Evolutionary conservation across 2,329 filamentous ascomycete species (phyloP).

Genomic region (Emmonsiellopsis sp.): DNA sequence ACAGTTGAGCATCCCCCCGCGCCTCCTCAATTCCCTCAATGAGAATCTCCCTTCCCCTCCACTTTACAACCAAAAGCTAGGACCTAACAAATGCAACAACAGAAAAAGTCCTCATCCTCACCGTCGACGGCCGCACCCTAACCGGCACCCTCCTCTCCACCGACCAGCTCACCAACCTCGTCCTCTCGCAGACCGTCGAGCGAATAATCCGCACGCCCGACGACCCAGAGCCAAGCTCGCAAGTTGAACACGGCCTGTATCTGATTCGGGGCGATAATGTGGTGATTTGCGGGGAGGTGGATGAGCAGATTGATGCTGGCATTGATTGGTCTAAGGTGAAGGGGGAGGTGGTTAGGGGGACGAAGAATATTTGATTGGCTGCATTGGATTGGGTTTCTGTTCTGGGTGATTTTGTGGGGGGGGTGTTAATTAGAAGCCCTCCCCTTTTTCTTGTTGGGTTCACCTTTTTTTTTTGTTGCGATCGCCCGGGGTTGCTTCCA

Average conservation of each 20-base stretch:
- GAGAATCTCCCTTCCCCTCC: constrained; percentile 11
- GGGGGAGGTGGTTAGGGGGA: constrained; percentile 71
- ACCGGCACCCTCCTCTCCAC: constrained; percentile 75
- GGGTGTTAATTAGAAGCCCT: not conserved
- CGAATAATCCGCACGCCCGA: constrained; percentile 81
- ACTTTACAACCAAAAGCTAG: not conserved
- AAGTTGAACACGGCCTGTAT: constrained; percentile 79
- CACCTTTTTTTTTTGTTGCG: no score
- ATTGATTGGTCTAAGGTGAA: constrained; percentile 92
- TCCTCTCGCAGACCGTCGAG: constrained; percentile 74
- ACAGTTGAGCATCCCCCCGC: constrained; percentile 29
- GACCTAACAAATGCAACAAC: constrained; percentile 4
- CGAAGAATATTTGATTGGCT: constrained; percentile 58
- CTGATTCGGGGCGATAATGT: constrained; percentile 93
- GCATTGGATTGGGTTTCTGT: not conserved
- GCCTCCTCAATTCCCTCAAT: not conserved
- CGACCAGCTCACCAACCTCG: constrained; percentile 88
- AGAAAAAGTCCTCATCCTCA: constrained; percentile 91
- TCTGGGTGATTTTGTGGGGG: not conserved
- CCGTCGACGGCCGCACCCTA: constrained; percentile 80
- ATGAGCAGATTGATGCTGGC: constrained; percentile 77
- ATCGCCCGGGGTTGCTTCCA: no score
- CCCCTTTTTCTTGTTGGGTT: not conserved
- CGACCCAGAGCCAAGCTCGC: constrained; percentile 69
- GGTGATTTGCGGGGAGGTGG: constrained; percentile 77